Percentiles rank a stretch among this genome's conserved stretches.
Conservation (phyloP, 352 stramenopile genomes). For the Globisporangium acanthophoron region DNA sequence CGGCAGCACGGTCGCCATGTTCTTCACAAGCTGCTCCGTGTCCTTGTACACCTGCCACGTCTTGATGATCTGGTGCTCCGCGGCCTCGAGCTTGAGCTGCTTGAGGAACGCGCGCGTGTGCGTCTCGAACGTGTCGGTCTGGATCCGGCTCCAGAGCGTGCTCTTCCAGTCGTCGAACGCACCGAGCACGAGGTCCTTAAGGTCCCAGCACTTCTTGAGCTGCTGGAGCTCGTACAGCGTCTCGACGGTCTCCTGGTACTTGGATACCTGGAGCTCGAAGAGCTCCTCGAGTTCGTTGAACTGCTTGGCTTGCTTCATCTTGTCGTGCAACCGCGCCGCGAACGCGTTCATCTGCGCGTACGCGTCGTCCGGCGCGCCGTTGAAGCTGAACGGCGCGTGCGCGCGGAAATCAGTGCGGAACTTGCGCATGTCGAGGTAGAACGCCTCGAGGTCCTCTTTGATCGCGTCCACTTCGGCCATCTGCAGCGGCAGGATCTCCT, state of each 20-base stretch:
- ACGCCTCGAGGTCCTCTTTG: slow-evolving; percentile 92
- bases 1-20: slow-evolving; percentile 78
- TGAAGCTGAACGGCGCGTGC: slow-evolving; percentile 93
- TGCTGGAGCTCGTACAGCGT: slow-evolving; percentile 83
- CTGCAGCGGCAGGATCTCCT: slow-evolving; percentile 97
- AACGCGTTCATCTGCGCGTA: slow-evolving; percentile 86
- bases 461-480: slow-evolving; percentile 94
- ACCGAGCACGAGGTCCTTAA: slow-evolving; percentile 74
- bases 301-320: slow-evolving; percentile 77
- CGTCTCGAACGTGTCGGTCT: slow-evolving; percentile 75
- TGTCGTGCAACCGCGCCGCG: slow-evolving; percentile 53
- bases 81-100: slow-evolving; percentile 78
- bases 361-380: slow-evolving; percentile 69
- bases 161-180: slow-evolving; percentile 87
- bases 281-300: slow-evolving; percentile 86
- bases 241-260: slow-evolving; percentile 88
- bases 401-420: slow-evolving; percentile 94
- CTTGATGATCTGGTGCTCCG: slow-evolving; percentile 83
- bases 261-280: slow-evolving; percentile 84
- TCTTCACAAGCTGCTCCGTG: slow-evolving; percentile 82
- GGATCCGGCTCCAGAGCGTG: slow-evolving; percentile 74
- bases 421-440: slow-evolving; percentile 92
- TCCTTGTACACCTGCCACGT: slow-evolving; percentile 87
- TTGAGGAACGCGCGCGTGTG: slow-evolving; percentile 82
- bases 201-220: slow-evolving; percentile 84